These are phyloP conservation scores for Mrakia hoshinonis DNA, from an alignment of 768 basidiomycete species.

Conservation along the genomic window DNA sequence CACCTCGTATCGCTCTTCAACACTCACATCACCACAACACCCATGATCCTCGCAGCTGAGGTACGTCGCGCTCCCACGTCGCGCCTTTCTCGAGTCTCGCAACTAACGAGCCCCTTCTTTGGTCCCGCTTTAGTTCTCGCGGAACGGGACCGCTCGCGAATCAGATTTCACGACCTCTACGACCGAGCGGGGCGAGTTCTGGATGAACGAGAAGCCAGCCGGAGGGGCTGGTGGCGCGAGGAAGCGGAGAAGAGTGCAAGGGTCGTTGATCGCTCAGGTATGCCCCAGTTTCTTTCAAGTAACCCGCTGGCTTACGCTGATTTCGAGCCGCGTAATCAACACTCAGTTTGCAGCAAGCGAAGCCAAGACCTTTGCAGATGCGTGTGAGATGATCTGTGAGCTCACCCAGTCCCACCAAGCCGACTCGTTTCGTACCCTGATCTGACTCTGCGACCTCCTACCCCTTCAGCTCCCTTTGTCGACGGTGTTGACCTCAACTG, in stretches of 20 bases:
- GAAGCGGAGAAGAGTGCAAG: slow-evolving; percentile 35
- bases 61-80: not conserved
- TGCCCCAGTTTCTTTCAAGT: not conserved
- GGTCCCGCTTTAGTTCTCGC: slow-evolving; percentile 40
- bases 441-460: too few species aligned
- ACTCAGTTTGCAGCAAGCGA: slow-evolving; percentile 46
- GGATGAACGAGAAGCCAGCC: slow-evolving; percentile 35
- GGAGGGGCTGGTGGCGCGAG: slow-evolving; percentile 15
- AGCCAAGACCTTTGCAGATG: slow-evolving; percentile 43
- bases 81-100: not conserved
- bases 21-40: slow-evolving; percentile 46
- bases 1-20: slow-evolving; percentile 45
- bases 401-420: not conserved
- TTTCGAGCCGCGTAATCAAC: not conserved
- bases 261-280: slow-evolving; percentile 40
- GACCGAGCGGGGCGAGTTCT: slow-evolving; percentile 44
- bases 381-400: slow-evolving; percentile 31
- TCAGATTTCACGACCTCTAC: slow-evolving; percentile 44
- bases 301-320: too few species aligned
- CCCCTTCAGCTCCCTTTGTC: slow-evolving; percentile 40
- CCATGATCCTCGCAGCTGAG: slow-evolving; percentile 42
- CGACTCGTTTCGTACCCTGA: not conserved
- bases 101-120: not conserved
- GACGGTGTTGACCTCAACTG: slow-evolving; percentile 49
- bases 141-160: slow-evolving; percentile 43